Evolutionary conservation across 768 basidiomycete species (phyloP).

Genomic region (Trametes villosa): DNA sequence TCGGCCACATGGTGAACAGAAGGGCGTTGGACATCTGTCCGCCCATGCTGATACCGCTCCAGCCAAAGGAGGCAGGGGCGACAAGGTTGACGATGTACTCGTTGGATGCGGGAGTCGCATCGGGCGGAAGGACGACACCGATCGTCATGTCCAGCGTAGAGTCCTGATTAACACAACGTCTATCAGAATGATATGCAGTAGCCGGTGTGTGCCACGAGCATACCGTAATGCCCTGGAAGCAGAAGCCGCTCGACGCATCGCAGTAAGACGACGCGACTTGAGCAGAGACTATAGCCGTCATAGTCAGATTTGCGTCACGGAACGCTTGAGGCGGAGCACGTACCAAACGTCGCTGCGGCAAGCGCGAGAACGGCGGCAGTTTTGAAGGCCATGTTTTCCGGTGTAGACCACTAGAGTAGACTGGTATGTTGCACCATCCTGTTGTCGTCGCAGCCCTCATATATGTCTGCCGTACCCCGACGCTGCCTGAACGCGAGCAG

Average conservation of each 20-base stretch:
- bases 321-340: neutral
- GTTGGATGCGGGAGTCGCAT: conserved; percentile 28
- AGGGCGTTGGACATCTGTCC: conserved; percentile 36
- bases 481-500: neutral
- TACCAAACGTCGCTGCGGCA: conserved; percentile 20
- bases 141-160: conserved; percentile 29
- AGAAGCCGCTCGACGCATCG: conserved; percentile 28
- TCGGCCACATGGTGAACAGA: conserved; percentile 34
- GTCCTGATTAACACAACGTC: conserved; percentile 19
- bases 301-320: too few relatives aligned
- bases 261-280: conserved; percentile 29
- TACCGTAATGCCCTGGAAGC: conserved; percentile 30
- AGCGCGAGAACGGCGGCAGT: conserved; percentile 2
- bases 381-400: conserved; percentile 4
- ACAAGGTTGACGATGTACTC: conserved; percentile 35
- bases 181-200: neutral
- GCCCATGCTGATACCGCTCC: conserved; percentile 34
- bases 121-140: conserved; percentile 31
- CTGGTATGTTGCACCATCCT: neutral
- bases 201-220: neutral
- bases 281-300: conserved; percentile 13
- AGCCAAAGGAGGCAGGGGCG: conserved; percentile 32
- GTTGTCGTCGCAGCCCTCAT: neutral
- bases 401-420: too few relatives aligned
- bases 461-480: neutral